These are phyloP conservation scores for Rhododendron mucronatum DNA, from an alignment of 148 eudicot species.

Conservation along the genomic window DNA sequence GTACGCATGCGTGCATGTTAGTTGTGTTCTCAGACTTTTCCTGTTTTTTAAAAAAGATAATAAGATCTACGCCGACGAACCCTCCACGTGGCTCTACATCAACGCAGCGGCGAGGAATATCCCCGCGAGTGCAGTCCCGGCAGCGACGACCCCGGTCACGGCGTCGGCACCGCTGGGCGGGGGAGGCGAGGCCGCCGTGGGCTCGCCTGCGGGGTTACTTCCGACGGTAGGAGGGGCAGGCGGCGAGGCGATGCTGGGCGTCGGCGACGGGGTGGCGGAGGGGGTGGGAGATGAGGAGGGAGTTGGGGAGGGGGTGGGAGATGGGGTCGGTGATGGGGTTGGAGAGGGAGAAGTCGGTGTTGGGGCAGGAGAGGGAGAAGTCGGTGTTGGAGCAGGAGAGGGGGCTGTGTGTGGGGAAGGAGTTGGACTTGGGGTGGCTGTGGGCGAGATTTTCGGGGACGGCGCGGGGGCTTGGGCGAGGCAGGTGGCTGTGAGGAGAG, in stretches of 20 bases:
- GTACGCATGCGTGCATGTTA: too few relatives aligned
- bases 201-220: not conserved
- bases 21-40: not conserved
- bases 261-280: not conserved
- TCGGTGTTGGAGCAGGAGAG: slow-evolving; percentile 19
- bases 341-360: slow-evolving; percentile 23
- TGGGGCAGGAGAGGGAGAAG: slow-evolving; percentile 11
- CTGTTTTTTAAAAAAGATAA: not conserved
- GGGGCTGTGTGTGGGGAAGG: not conserved
- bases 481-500: slow-evolving; percentile 35
- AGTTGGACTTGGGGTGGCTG: not conserved
- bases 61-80: slow-evolving; percentile 5
- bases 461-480: slow-evolving; percentile 38
- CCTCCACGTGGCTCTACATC: slow-evolving; percentile 28
- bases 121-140: slow-evolving; percentile 33
- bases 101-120: slow-evolving; percentile 25
- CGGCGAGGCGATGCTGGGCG: not conserved
- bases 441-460: slow-evolving; percentile 17
- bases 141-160: slow-evolving; percentile 17
- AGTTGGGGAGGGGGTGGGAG: slow-evolving; percentile 11
- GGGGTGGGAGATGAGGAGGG: slow-evolving; percentile 2
- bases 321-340: slow-evolving; percentile 1
- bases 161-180: slow-evolving; percentile 5
- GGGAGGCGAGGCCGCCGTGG: not conserved
- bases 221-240: not conserved